phyloP scores from a whole-genome alignment of 768 basidiomycete species.

The Paxillus rubicundulus region DNA sequence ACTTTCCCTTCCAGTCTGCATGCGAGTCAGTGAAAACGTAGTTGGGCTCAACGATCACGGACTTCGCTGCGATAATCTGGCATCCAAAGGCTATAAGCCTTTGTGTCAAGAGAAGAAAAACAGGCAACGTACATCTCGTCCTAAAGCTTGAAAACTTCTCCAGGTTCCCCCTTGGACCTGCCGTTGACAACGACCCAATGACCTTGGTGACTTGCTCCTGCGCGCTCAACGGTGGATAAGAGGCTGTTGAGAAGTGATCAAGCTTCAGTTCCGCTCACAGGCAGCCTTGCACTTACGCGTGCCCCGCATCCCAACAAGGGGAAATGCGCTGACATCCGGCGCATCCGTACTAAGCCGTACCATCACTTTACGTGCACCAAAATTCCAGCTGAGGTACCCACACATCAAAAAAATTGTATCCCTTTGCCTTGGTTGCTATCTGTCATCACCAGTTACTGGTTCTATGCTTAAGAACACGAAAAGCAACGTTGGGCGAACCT shows the following conservation, averaged over 20 bases:
- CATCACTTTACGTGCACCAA: slow-evolving; percentile 9
- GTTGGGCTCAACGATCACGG: slow-evolving; percentile 16
- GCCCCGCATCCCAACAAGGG: slow-evolving; percentile 34
- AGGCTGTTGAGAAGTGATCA: slow-evolving; percentile 32
- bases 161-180: slow-evolving; percentile 63
- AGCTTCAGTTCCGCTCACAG: not conserved
- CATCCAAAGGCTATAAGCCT: slow-evolving; percentile 21
- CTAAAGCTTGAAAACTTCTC: slow-evolving; percentile 67
- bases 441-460: slow-evolving; percentile 25
- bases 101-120: not conserved
- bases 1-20: slow-evolving; percentile 69
- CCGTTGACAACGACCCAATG: slow-evolving; percentile 62
- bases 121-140: slow-evolving; percentile 59
- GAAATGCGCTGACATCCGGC: slow-evolving; percentile 50
- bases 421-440: slow-evolving; percentile 76
- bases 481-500: slow-evolving; percentile 43
- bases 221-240: slow-evolving; percentile 59
- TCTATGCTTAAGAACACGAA: not conserved
- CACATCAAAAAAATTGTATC: slow-evolving; percentile 87
- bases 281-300: slow-evolving; percentile 37
- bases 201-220: slow-evolving; percentile 59
- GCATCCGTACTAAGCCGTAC: slow-evolving; percentile 64
- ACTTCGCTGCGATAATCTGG: slow-evolving; percentile 77
- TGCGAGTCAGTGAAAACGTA: slow-evolving; percentile 13
- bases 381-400: slow-evolving; percentile 33